Percentiles rank a stretch among this genome's conserved stretches.
Conservation (phyloP, 768 basidiomycete species). For the Hygrophorus pudorinus region DNA sequence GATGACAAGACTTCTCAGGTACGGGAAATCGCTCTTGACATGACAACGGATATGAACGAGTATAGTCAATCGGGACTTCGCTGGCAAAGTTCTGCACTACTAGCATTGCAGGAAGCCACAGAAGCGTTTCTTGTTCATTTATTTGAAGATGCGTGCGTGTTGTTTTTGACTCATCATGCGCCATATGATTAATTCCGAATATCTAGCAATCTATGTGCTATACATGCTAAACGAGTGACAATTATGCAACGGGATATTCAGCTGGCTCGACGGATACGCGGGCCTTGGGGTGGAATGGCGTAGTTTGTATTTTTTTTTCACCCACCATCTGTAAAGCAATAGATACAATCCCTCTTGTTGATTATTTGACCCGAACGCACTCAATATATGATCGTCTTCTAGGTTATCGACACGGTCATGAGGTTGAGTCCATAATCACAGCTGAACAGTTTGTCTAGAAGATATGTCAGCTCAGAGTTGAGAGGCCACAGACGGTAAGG, state of each 20-base stretch:
- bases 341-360: no score
- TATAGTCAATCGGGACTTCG: conserved; percentile 55
- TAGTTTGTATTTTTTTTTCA: conserved; percentile 21
- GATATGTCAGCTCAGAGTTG: background rate
- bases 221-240: conserved; percentile 96
- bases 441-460: no score
- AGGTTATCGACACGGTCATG: background rate
- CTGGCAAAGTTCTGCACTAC: conserved; percentile 92
- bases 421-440: no score
- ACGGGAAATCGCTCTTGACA: conserved; percentile 87
- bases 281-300: conserved; percentile 72
- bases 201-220: conserved; percentile 84
- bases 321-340: background rate
- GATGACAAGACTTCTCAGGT: conserved; percentile 49
- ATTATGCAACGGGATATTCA: conserved; percentile 98
- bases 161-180: background rate
- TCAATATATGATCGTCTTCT: background rate
- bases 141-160: conserved; percentile 94
- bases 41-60: conserved; percentile 69
- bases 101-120: conserved; percentile 94
- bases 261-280: conserved; percentile 89
- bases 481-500: background rate
- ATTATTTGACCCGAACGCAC: no score
- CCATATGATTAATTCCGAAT: conserved; percentile 3
- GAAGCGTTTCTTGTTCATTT: conserved; percentile 92